Conservation (phyloP, 179 eudicot species). For the Monotropa hypopitys region DNA sequence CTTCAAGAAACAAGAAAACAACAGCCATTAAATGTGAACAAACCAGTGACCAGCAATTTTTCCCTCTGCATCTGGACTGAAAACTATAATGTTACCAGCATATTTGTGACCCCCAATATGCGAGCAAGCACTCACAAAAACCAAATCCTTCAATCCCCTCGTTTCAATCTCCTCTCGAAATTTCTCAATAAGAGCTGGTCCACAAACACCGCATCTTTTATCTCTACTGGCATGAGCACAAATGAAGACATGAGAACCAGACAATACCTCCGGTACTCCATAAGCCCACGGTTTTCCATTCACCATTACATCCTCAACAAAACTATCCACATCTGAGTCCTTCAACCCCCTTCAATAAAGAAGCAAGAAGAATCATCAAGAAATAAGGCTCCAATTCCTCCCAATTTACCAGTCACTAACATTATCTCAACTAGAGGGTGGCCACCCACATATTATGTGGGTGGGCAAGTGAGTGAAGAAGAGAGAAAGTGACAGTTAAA, state of each 20-base stretch:
- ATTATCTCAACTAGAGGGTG: too few species aligned
- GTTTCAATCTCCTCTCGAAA: constrained; percentile 52
- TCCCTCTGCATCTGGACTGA: constrained; percentile 45
- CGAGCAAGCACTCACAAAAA: constrained; percentile 79
- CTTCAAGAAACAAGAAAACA: neutral
- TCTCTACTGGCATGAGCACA: constrained; percentile 84
- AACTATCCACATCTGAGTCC: constrained; percentile 72
- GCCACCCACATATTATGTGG: too few species aligned
- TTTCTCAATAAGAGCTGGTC: constrained; percentile 73
- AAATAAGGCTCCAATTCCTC: neutral
- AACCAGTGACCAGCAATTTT: constrained; percentile 79
- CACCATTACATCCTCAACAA: constrained; percentile 86
- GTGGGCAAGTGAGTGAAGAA: too few species aligned
- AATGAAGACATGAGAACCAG: constrained; percentile 72
- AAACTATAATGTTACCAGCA: constrained; percentile 88
- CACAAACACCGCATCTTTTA: constrained; percentile 88
- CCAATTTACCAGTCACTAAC: neutral
- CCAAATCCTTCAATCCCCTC: constrained; percentile 42
- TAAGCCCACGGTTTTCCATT: constrained; percentile 63
- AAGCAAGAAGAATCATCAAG: constrained; percentile 3
- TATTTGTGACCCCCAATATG: constrained; percentile 94
- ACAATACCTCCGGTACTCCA: constrained; percentile 52
- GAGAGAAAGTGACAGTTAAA: too few species aligned
- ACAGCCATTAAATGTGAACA: constrained; percentile 11
- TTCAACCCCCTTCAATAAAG: constrained; percentile 57